Evolutionary conservation across 2,329 filamentous ascomycete species (phyloP).

Genomic region (Karstenula rhodostoma): DNA sequence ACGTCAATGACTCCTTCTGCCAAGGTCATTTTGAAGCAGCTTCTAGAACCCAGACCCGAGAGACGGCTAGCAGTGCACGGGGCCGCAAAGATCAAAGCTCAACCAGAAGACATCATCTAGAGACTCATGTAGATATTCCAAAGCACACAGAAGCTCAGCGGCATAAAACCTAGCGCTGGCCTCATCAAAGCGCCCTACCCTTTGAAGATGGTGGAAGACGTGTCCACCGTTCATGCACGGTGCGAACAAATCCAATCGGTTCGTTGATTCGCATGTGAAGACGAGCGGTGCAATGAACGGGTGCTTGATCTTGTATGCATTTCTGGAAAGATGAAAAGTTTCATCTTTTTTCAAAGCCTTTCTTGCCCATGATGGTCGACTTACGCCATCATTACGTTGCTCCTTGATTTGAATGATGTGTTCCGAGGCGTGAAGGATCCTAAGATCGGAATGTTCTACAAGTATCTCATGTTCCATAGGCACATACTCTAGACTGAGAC

Average conservation of each 20-base stretch:
- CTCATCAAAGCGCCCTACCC: constrained; percentile 91
- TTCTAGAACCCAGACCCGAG: constrained; percentile 76
- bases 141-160: constrained; percentile 88
- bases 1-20: neutral
- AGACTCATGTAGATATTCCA: constrained; percentile 91
- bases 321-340: neutral
- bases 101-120: constrained; percentile 95
- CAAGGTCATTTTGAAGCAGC: constrained; percentile 84
- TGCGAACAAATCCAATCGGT: constrained; percentile 93
- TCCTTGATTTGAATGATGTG: neutral
- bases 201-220: constrained; percentile 95
- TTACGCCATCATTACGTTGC: neutral
- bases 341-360: neutral
- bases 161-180: constrained; percentile 96
- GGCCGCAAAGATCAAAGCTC: constrained; percentile 92
- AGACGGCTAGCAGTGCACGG: constrained; percentile 67
- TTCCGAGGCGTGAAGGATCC: neutral
- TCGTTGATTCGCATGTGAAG: constrained; percentile 94
- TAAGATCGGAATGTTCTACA: neutral
- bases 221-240: constrained; percentile 98
- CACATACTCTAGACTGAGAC: neutral
- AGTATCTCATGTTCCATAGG: neutral
- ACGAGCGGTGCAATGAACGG: constrained; percentile 96
- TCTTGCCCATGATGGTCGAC: neutral
- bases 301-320: constrained; percentile 1